Conservation (phyloP, 306 rosid genomes). For the Quercus alba region DNA sequence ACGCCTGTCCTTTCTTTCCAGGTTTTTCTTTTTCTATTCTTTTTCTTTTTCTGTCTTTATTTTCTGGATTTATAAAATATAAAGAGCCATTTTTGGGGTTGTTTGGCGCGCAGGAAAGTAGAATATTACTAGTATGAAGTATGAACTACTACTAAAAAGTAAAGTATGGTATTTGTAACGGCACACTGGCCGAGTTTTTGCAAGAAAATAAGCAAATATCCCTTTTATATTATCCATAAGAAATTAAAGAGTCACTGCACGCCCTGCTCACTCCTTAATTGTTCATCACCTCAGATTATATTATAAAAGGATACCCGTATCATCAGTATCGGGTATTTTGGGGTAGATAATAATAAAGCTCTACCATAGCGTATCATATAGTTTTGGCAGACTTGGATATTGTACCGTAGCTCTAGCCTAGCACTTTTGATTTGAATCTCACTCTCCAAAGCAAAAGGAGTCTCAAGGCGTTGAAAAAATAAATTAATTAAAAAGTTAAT, state of each 20-base stretch:
- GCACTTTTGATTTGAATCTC: not conserved
- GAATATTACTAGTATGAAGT: not conserved
- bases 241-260: not conserved
- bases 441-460: not conserved
- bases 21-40: not conserved
- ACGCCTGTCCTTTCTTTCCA: conserved; percentile 49
- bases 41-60: not conserved
- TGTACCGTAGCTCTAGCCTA: not conserved
- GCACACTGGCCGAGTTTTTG: conserved; percentile 27
- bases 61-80: not conserved
- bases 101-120: conserved; percentile 44
- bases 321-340: not conserved
- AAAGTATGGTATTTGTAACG: conserved; percentile 12
- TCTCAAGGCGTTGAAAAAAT: no score
- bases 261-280: not conserved
- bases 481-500: no score
- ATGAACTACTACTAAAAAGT: not conserved
- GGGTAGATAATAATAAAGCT: not conserved
- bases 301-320: no score
- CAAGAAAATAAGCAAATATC: conserved; percentile 4
- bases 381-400: not conserved
- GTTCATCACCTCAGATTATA: no score
- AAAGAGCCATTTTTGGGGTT: not conserved
- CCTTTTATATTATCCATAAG: not conserved
- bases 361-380: conserved; percentile 7